phyloP scores from a whole-genome alignment of 352 stramenopile species.

The Phytophthora foliorum region DNA sequence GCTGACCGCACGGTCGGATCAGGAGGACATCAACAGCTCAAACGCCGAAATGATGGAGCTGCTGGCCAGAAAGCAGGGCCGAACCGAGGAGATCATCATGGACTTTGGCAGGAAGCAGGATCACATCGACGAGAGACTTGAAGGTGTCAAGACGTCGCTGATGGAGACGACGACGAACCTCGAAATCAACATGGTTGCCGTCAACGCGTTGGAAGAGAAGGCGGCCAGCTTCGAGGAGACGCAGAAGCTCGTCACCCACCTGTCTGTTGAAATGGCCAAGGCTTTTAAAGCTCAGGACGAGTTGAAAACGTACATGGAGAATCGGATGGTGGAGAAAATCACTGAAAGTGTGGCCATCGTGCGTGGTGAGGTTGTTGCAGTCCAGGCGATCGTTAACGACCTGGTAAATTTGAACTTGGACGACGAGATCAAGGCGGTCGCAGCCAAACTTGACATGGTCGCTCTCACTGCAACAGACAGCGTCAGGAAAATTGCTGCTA shows the following conservation, averaged over 20 bases:
- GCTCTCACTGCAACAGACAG: constrained; percentile 59
- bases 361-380: constrained; percentile 55
- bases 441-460: constrained; percentile 63
- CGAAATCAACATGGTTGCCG: constrained; percentile 45
- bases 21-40: constrained; percentile 87
- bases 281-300: constrained; percentile 50
- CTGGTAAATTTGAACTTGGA: constrained; percentile 71
- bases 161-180: constrained; percentile 68
- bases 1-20: constrained; percentile 64
- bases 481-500: constrained; percentile 63
- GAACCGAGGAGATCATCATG: constrained; percentile 65
- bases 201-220: constrained; percentile 64
- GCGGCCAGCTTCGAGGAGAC: constrained; percentile 68
- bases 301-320: constrained; percentile 62
- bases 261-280: constrained; percentile 54
- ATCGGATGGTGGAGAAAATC: constrained; percentile 63
- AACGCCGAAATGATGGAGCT: constrained; percentile 73
- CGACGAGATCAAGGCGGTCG: constrained; percentile 61
- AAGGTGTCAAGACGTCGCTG: constrained; percentile 56
- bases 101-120: constrained; percentile 67
- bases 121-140: constrained; percentile 38
- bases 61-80: constrained; percentile 59
- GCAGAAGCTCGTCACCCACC: constrained; percentile 50
- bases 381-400: constrained; percentile 62
- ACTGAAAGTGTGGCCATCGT: constrained; percentile 59